A percentile compares a stretch with the other conserved stretches of the same genome.
These are phyloP conservation scores for Calophaca sinica DNA, from an alignment of 306 rosid species.

Conservation along the genomic window DNA sequence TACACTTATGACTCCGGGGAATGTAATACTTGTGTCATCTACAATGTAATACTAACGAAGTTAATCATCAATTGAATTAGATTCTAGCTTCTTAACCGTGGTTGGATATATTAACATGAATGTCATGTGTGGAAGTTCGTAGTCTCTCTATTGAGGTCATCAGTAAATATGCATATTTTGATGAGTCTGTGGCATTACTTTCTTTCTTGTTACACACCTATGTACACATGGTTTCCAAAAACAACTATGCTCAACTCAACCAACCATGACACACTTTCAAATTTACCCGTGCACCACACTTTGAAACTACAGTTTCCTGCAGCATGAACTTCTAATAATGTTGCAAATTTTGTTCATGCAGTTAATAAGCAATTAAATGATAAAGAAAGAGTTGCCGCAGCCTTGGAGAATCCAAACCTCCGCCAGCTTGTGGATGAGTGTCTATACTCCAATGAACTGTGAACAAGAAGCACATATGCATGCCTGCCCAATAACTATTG, in stretches of 20 bases:
- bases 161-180: constrained; percentile 20
- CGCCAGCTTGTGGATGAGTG: constrained; percentile 98
- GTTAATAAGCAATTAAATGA: constrained; percentile 97
- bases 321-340: constrained; percentile 33
- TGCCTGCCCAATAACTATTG: constrained; percentile 40
- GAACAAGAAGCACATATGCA: constrained; percentile 47
- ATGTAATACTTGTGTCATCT: not conserved
- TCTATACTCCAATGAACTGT: constrained; percentile 83
- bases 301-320: constrained; percentile 25
- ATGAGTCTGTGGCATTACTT: constrained; percentile 5
- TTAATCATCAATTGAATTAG: not conserved
- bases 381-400: constrained; percentile 96
- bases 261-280: not conserved
- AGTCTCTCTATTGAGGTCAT: constrained; percentile 8
- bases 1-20: not conserved
- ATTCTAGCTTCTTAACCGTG: constrained; percentile 21
- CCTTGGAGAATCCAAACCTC: constrained; percentile 95
- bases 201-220: not conserved
- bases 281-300: constrained; percentile 18
- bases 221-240: not conserved
- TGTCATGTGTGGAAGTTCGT: not conserved
- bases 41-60: not conserved
- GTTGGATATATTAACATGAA: constrained; percentile 27
- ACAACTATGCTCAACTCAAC: not conserved
- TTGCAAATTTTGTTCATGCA: constrained; percentile 46